phyloP scores from a whole-genome alignment of 176 grass and related monocot species.

The Echinochloa phyllopogon region DNA sequence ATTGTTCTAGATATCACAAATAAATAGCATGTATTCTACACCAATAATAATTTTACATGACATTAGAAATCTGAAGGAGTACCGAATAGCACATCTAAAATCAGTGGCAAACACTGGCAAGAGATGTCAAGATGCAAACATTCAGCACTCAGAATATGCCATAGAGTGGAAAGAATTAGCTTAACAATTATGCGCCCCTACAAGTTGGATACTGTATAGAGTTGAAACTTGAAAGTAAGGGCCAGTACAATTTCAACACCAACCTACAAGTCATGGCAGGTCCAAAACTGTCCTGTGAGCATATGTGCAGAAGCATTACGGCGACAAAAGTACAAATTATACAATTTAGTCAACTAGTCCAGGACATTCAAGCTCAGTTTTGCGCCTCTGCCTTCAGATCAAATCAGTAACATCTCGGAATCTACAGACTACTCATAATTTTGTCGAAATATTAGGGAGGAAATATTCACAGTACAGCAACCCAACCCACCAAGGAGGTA shows the following conservation, averaged over 20 bases:
- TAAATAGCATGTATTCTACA: background rate
- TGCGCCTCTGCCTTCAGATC: background rate
- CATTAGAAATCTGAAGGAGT: background rate
- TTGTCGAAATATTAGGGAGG: background rate
- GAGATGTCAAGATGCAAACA: background rate
- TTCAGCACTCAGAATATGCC: background rate
- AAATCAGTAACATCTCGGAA: background rate
- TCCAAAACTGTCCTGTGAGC: constrained; percentile 9
- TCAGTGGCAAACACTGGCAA: background rate
- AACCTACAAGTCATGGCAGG: background rate
- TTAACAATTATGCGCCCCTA: background rate
- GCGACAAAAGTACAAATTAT: background rate
- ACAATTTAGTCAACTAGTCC: background rate
- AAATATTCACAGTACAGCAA: background rate
- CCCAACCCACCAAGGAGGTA: background rate
- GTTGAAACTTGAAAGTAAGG: background rate
- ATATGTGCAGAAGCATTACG: background rate
- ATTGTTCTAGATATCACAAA: background rate
- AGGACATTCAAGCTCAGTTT: background rate
- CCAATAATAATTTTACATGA: background rate
- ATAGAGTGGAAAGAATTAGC: background rate
- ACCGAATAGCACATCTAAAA: background rate
- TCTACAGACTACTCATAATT: background rate
- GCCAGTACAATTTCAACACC: background rate
- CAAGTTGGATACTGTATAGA: background rate